phyloP scores from a whole-genome alignment of 2,329 filamentous ascomycete genomes.

The Dactylella cylindrospora region DNA sequence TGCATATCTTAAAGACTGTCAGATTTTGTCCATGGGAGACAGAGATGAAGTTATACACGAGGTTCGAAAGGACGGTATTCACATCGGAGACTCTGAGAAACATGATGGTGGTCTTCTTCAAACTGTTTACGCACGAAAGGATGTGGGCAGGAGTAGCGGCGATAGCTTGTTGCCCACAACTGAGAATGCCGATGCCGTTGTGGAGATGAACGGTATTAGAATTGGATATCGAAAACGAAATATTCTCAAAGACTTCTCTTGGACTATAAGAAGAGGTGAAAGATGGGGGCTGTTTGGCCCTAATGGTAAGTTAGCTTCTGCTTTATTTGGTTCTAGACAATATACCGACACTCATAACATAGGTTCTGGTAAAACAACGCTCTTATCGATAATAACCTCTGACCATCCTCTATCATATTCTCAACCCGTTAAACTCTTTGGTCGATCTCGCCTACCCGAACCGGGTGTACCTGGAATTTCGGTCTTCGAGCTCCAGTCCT shows the following conservation, averaged over 20 bases:
- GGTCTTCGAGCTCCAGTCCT: slow-evolving; percentile 86
- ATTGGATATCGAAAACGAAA: slow-evolving; percentile 66
- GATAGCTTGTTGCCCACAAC: not conserved
- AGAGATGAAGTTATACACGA: slow-evolving; percentile 64
- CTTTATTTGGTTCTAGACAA: no score
- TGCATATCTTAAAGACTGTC: slow-evolving; percentile 68
- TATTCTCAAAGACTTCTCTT: slow-evolving; percentile 81
- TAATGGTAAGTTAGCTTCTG: slow-evolving; percentile 60
- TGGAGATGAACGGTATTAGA: slow-evolving; percentile 83
- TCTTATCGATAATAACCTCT: slow-evolving; percentile 87
- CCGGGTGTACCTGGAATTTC: slow-evolving; percentile 73
- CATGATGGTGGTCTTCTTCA: slow-evolving; percentile 45
- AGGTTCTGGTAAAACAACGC: slow-evolving; percentile 87
- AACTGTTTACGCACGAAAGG: slow-evolving; percentile 40
- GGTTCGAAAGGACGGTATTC: slow-evolving; percentile 49
- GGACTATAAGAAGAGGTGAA: slow-evolving; percentile 79
- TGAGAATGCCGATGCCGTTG: slow-evolving; percentile 65
- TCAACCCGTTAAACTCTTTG: slow-evolving; percentile 82
- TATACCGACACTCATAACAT: not conserved
- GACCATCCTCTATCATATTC: slow-evolving; percentile 95
- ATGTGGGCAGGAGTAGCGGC: not conserved
- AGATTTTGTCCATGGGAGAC: slow-evolving; percentile 66
- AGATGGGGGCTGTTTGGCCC: slow-evolving; percentile 91
- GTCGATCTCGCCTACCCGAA: slow-evolving; percentile 74
- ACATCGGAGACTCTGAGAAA: slow-evolving; percentile 13